phyloP scores from a whole-genome alignment of 2,329 filamentous ascomycete genomes.

The Cercospora citrullina region DNA sequence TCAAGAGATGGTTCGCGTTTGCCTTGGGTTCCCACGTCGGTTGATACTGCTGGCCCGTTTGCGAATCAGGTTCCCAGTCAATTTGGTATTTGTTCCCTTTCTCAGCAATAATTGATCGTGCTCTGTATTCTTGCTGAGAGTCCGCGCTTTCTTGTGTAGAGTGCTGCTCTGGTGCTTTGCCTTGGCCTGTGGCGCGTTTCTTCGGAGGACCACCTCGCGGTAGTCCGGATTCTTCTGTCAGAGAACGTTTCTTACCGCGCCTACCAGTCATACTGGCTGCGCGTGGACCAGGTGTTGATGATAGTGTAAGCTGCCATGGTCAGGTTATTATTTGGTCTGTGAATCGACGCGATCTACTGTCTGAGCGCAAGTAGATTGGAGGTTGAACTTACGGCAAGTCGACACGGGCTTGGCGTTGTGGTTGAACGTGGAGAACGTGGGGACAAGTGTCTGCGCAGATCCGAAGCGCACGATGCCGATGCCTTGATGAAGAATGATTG shows the following conservation, averaged over 20 bases:
- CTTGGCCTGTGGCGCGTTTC: conserved; percentile 7
- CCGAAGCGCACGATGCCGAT: not conserved
- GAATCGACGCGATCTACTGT: not conserved
- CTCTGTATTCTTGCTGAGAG: conserved; percentile 30
- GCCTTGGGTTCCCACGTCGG: conserved; percentile 55
- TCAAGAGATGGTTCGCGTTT: conserved; percentile 40
- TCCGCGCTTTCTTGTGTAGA: conserved; percentile 34
- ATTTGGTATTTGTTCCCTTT: conserved; percentile 51
- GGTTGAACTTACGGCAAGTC: not conserved
- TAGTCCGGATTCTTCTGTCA: conserved; percentile 7
- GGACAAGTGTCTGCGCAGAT: not conserved
- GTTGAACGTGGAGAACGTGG: not conserved
- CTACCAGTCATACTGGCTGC: conserved; percentile 12
- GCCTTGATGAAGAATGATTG: not conserved
- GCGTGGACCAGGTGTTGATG: not conserved
- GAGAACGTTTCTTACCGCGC: conserved; percentile 9
- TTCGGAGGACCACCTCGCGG: conserved; percentile 8
- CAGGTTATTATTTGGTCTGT: not conserved
- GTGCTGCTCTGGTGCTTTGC: not conserved
- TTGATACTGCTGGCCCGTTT: conserved; percentile 50
- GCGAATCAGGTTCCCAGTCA: conserved; percentile 58
- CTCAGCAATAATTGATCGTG: conserved; percentile 39
- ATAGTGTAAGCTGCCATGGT: conserved; percentile 3
- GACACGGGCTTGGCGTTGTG: conserved; percentile 1
- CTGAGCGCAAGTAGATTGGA: not conserved